Percentiles rank a stretch among this genome's conserved stretches.
Conservation (phyloP, 768 basidiomycete genomes). For the Psilocybe cyanescens region DNA sequence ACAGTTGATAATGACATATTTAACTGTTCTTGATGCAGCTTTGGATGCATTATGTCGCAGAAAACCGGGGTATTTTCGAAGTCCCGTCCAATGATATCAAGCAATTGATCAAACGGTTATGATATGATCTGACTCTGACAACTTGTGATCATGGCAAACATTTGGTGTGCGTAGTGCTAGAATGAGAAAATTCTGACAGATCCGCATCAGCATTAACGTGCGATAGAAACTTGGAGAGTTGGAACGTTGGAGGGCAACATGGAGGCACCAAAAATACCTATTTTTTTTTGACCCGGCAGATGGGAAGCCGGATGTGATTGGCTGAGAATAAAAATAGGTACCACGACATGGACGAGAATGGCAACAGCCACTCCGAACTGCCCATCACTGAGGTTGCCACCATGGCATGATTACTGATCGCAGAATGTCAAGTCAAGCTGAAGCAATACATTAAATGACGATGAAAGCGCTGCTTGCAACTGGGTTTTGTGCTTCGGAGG, state of each 20-base stretch:
- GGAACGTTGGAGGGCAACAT: not conserved
- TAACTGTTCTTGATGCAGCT: not conserved
- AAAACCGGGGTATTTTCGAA: not conserved
- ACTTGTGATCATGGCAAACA: not conserved
- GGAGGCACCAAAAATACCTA: not conserved
- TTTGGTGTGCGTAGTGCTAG: too few relatives aligned
- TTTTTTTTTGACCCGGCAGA: not conserved
- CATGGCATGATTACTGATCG: constrained; percentile 5
- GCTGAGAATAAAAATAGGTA: constrained; percentile 15
- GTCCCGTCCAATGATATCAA: not conserved
- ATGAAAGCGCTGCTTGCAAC: not conserved
- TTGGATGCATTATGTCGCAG: not conserved
- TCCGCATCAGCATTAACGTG: not conserved
- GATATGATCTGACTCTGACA: not conserved
- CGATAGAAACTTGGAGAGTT: not conserved
- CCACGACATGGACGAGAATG: constrained; percentile 8
- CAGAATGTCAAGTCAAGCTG: constrained; percentile 13
- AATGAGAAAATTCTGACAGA: not conserved
- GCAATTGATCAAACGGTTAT: not conserved
- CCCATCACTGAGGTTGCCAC: constrained; percentile 18
- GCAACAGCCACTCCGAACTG: constrained; percentile 24
- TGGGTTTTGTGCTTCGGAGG: not conserved
- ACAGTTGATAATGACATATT: too few relatives aligned
- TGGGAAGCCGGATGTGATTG: not conserved
- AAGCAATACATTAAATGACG: constrained; percentile 1